A percentile compares a stretch with the other conserved stretches of the same genome.
phyloP scores from a whole-genome alignment of 2,329 filamentous ascomycete genomes.

The Amauroascus niger region DNA sequence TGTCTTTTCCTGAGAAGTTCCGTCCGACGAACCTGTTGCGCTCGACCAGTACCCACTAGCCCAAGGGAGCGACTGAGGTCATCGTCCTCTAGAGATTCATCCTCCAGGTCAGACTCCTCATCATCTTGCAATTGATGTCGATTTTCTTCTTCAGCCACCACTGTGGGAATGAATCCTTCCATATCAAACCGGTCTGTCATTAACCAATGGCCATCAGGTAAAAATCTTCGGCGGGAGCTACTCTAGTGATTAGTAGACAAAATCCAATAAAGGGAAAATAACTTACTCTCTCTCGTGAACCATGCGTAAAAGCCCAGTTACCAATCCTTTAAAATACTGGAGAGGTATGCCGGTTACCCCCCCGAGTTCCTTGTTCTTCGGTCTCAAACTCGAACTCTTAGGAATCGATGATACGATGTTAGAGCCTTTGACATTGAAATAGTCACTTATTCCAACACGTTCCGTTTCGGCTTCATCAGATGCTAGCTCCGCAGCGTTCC shows the following conservation, averaged over 20 bases:
- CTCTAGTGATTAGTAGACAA: background rate
- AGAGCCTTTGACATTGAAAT: conserved; percentile 32
- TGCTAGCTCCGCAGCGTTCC: conserved; percentile 60
- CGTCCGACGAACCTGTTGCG: conserved; percentile 52
- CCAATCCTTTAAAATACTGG: conserved; percentile 66
- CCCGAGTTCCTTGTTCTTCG: conserved; percentile 43
- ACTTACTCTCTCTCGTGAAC: conserved; percentile 74
- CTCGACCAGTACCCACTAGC: conserved; percentile 49
- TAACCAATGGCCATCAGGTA: conserved; percentile 80
- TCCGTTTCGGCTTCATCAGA: conserved; percentile 33
- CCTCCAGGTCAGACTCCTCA: conserved; percentile 44
- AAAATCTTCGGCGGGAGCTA: conserved; percentile 68
- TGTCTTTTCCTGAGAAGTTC: conserved; percentile 57
- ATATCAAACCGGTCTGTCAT: conserved; percentile 86
- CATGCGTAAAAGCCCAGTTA: conserved; percentile 73
- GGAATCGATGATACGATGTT: conserved; percentile 19
- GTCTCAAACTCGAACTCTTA: conserved; percentile 29
- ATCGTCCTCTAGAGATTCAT: conserved; percentile 30
- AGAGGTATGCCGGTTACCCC: conserved; percentile 64
- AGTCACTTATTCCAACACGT: conserved; percentile 38
- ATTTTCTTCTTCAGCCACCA: conserved; percentile 76
- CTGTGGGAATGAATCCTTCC: conserved; percentile 73
- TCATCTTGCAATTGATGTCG: conserved; percentile 59
- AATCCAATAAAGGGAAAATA: conserved; percentile 2
- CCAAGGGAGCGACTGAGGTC: conserved; percentile 28